These are phyloP conservation scores for Phytophthora kernoviae DNA, from an alignment of 352 stramenopile species.

Conservation along the genomic window DNA sequence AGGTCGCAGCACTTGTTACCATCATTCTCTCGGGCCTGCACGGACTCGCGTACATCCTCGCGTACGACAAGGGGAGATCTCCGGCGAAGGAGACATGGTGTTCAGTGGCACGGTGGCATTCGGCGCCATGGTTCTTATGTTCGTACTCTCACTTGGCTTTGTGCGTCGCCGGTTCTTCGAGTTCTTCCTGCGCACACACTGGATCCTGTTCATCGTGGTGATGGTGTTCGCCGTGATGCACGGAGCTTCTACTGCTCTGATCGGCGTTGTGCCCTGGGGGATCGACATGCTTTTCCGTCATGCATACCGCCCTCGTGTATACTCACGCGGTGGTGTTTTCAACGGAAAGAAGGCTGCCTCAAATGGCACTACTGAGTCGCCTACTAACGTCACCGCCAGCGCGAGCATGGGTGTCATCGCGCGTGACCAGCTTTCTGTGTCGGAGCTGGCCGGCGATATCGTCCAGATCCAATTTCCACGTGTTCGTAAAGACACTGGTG, in stretches of 20 bases:
- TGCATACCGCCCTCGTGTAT: slow-evolving; percentile 25
- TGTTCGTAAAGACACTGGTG: slow-evolving; percentile 36
- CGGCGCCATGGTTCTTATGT: slow-evolving; percentile 38
- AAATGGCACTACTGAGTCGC: slow-evolving; percentile 12
- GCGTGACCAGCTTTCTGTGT: slow-evolving; percentile 21
- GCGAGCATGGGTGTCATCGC: slow-evolving; percentile 28
- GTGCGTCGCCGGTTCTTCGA: slow-evolving; percentile 59
- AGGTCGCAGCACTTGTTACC: slow-evolving; percentile 36
- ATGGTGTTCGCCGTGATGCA: slow-evolving; percentile 51
- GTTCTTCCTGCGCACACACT: slow-evolving; percentile 56
- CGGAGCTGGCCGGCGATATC: slow-evolving; percentile 28
- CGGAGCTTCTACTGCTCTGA: slow-evolving; percentile 31
- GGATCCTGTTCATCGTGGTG: slow-evolving; percentile 54
- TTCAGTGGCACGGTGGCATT: slow-evolving; percentile 29
- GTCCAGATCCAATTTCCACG: slow-evolving; percentile 47
- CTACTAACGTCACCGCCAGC: slow-evolving; percentile 16
- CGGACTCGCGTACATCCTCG: slow-evolving; percentile 46
- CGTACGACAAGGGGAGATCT: slow-evolving; percentile 21
- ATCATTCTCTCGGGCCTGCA: slow-evolving; percentile 46
- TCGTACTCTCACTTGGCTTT: slow-evolving; percentile 34
- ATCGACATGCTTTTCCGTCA: slow-evolving; percentile 47
- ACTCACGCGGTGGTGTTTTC: slow-evolving; percentile 21
- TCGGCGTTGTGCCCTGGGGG: slow-evolving; percentile 37
- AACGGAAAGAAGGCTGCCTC: slow-evolving; percentile 10
- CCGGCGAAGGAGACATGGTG: slow-evolving; percentile 31